Evolutionary conservation across 129 eudicot species (phyloP).

Genomic region (Ambrosia trifida): DNA sequence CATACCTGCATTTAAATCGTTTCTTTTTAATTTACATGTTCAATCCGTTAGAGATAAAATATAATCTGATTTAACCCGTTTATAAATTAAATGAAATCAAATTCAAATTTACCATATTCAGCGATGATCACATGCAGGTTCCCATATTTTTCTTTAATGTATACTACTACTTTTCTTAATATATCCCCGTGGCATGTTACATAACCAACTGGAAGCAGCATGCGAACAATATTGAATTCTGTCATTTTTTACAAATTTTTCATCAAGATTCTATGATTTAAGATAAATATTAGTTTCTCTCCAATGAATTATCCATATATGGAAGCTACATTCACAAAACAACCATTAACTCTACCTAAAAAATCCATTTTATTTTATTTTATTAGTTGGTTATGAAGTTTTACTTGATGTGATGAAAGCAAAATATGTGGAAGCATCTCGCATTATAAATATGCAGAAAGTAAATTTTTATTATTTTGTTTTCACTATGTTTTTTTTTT

Average conservation of each 20-base stretch:
- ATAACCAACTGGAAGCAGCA: constrained; percentile 79
- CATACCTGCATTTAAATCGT: constrained; percentile 53
- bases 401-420: constrained; percentile 67
- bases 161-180: constrained; percentile 51
- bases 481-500: background rate
- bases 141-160: constrained; percentile 68
- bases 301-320: constrained; percentile 68
- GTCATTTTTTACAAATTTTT: background rate
- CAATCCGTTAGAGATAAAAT: too few relatives aligned
- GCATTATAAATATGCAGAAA: constrained; percentile 38
- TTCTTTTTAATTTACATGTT: background rate
- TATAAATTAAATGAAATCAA: background rate
- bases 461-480: background rate
- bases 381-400: constrained; percentile 3
- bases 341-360: constrained; percentile 15
- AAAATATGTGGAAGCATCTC: constrained; percentile 68
- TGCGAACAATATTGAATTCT: constrained; percentile 23
- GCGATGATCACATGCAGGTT: constrained; percentile 84
- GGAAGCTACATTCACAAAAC: constrained; percentile 43
- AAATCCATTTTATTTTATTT: too few relatives aligned
- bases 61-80: background rate
- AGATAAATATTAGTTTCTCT: constrained; percentile 72
- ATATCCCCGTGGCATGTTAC: constrained; percentile 95
- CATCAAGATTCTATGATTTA: background rate
- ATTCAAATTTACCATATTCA: constrained; percentile 61